These are phyloP conservation scores for Xylaria intraflava DNA, from an alignment of 495 filamentous ascomycete genomes.

Conservation along the genomic window DNA sequence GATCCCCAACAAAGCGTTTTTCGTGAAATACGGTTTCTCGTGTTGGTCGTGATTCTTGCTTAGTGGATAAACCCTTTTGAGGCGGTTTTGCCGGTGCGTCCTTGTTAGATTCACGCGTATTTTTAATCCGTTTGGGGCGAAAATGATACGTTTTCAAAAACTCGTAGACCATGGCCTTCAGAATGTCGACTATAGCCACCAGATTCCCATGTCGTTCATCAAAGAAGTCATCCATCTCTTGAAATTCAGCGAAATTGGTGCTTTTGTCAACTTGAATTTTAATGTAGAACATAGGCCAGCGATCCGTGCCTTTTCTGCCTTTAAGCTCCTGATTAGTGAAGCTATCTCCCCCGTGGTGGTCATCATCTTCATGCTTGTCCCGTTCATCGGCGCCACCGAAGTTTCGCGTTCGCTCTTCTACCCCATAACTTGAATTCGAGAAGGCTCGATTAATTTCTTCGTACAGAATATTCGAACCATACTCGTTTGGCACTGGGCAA, in stretches of 20 bases:
- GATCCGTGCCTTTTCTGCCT: conserved; percentile 61
- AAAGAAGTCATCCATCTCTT: conserved; percentile 25
- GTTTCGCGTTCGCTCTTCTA: conserved; percentile 40
- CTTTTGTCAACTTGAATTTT: conserved; percentile 48
- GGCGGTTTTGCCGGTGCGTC: not conserved
- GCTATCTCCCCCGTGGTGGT: conserved; percentile 40
- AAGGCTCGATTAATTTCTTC: conserved; percentile 76
- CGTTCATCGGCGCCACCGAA: conserved; percentile 30
- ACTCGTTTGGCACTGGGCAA: conserved; percentile 47
- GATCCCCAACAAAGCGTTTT: conserved; percentile 14
- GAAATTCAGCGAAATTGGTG: not conserved
- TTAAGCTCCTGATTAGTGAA: conserved; percentile 53
- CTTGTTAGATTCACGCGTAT: not conserved
- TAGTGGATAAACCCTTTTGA: not conserved
- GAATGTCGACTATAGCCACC: conserved; percentile 47
- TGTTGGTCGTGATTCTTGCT: not conserved
- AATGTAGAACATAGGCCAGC: conserved; percentile 89
- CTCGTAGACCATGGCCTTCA: conserved; percentile 56
- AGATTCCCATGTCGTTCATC: conserved; percentile 34
- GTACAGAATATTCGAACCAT: conserved; percentile 60
- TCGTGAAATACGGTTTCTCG: not conserved
- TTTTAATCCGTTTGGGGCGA: conserved; percentile 34
- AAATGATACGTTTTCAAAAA: conserved; percentile 65
- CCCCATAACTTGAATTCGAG: conserved; percentile 69
- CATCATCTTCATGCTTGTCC: conserved; percentile 31